phyloP scores from a whole-genome alignment of 768 basidiomycete genomes.

The Xerocomus spinulosus region DNA sequence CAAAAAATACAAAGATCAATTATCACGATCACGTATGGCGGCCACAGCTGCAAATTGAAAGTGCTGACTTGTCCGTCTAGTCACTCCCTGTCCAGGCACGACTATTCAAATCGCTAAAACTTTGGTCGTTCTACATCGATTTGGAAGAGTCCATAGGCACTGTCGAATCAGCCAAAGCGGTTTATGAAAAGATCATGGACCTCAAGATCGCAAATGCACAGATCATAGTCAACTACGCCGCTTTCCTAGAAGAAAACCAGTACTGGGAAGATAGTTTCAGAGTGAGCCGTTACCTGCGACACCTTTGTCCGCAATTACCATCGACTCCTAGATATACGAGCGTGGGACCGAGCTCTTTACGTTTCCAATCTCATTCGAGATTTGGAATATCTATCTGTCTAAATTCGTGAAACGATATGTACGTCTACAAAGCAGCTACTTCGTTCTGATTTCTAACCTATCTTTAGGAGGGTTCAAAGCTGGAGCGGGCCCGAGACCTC shows the following conservation, averaged over 20 bases:
- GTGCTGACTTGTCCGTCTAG: conserved; percentile 37
- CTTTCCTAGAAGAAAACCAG: conserved; percentile 95
- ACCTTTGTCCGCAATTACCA: conserved; percentile 5
- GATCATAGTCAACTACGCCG: conserved; percentile 93
- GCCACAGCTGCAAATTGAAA: neutral
- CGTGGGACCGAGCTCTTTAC: conserved; percentile 96
- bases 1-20: conserved; percentile 84
- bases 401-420: conserved; percentile 98
- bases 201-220: conserved; percentile 98
- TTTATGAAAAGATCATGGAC: conserved; percentile 95
- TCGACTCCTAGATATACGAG: conserved; percentile 71
- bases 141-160: conserved; percentile 96
- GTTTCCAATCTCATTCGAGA: conserved; percentile 96
- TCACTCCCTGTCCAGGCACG: conserved; percentile 80
- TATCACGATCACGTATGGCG: conserved; percentile 88
- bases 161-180: conserved; percentile 84
- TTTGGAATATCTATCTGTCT: conserved; percentile 98
- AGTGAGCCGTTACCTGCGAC: conserved; percentile 48
- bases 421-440: conserved; percentile 30
- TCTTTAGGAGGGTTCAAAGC: conserved; percentile 78
- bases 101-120: conserved; percentile 94
- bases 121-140: conserved; percentile 99
- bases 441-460: conserved; percentile 1
- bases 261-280: conserved; percentile 99
- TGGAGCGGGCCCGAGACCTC: conserved; percentile 94